Evolutionary conservation across 2,329 filamentous ascomycete species (phyloP).

Genomic region (Aspergillus novoparasiticus): DNA sequence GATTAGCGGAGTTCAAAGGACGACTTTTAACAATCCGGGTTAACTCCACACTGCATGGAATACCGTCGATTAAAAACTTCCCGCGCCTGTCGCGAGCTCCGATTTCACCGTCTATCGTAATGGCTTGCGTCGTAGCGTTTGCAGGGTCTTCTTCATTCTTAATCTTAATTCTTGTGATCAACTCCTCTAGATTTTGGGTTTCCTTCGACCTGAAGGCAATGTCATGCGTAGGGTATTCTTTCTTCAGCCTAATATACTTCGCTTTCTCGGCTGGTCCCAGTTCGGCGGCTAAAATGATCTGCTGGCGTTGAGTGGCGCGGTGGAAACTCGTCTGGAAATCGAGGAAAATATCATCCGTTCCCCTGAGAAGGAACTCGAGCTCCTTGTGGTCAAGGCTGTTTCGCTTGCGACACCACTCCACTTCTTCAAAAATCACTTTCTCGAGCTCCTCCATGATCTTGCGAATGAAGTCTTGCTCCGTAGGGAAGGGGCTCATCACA

Average conservation of each 20-base stretch:
- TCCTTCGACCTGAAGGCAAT: not conserved
- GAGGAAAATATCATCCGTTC: conserved; percentile 36
- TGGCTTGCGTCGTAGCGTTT: no score
- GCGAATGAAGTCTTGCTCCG: conserved; percentile 8
- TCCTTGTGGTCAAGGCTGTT: not conserved
- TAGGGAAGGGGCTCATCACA: conserved; percentile 44
- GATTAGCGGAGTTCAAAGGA: conserved; percentile 40
- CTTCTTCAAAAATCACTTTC: conserved; percentile 9
- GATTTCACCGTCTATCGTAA: no score
- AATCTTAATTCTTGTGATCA: not conserved
- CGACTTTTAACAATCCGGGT: conserved; percentile 27
- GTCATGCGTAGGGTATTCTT: fast-evolving
- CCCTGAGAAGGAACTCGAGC: conserved; percentile 23
- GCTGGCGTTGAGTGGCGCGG: conserved; percentile 44
- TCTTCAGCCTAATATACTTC: not conserved
- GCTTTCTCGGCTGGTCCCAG: no score
- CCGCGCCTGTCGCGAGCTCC: no score
- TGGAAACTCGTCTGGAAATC: conserved; percentile 45
- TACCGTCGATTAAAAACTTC: no score
- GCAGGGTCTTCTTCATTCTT: not conserved
- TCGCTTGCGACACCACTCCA: not conserved
- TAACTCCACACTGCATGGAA: conserved; percentile 22
- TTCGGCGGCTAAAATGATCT: conserved; percentile 32
- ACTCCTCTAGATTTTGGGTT: not conserved
- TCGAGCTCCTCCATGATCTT: not conserved